Percentiles rank a stretch among this genome's conserved stretches.
Evolutionary conservation across 129 eudicot genomes (phyloP).

Genomic region (Artemisia annua): DNA sequence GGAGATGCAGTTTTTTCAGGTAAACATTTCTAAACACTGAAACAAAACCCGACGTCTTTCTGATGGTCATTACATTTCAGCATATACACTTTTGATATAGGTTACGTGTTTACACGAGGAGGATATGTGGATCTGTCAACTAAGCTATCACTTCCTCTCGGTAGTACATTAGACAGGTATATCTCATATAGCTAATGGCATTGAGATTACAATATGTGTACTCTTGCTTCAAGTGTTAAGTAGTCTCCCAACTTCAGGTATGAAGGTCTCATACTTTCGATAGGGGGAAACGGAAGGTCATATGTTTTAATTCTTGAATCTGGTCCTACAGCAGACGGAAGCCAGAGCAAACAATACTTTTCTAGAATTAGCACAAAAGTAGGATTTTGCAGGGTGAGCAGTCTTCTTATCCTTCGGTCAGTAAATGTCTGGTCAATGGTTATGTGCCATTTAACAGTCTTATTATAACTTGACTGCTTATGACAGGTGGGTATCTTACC

Average conservation of each 20-base stretch:
- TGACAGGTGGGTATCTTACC: slow-evolving; percentile 29
- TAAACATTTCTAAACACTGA: too few relatives aligned
- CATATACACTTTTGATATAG: slow-evolving; percentile 25
- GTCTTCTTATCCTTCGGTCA: slow-evolving; percentile 12
- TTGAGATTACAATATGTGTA: neutral
- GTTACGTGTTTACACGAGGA: slow-evolving; percentile 88
- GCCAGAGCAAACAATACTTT: slow-evolving; percentile 71
- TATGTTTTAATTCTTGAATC: slow-evolving; percentile 87
- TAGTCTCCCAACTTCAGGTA: slow-evolving; percentile 51
- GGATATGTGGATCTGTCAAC: slow-evolving; percentile 89
- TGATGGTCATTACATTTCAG: too few relatives aligned
- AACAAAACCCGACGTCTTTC: too few relatives aligned
- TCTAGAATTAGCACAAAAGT: slow-evolving; percentile 88
- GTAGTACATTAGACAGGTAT: slow-evolving; percentile 93
- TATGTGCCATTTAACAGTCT: slow-evolving; percentile 4
- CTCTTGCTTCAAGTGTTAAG: slow-evolving; percentile 1
- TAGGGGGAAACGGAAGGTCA: slow-evolving; percentile 96
- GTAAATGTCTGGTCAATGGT: neutral
- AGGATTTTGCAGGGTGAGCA: slow-evolving; percentile 92
- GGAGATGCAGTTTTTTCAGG: too few relatives aligned
- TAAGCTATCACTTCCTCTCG: slow-evolving; percentile 86
- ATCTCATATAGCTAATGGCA: neutral
- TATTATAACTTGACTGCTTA: slow-evolving; percentile 14
- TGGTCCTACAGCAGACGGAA: slow-evolving; percentile 65
- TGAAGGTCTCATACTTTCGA: slow-evolving; percentile 89